Conservation (phyloP, 306 rosid genomes). For the Hippophae tibetana region DNA sequence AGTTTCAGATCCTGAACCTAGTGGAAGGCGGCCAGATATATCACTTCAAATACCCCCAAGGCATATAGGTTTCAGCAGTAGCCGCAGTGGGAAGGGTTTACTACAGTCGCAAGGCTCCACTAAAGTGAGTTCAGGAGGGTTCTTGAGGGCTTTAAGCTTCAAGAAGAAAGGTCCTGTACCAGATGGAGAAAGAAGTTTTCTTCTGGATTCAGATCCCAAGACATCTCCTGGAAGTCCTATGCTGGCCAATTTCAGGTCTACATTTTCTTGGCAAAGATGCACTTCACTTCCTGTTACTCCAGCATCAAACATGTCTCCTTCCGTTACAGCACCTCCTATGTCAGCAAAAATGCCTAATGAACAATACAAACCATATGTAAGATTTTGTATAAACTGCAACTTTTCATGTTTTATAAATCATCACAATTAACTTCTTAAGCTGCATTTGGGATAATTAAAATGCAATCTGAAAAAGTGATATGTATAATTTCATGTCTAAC, state of each 20-base stretch:
- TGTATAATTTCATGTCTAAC: not conserved
- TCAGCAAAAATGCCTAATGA: constrained; percentile 63
- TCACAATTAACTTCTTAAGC: constrained; percentile 8
- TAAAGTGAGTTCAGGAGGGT: constrained; percentile 40
- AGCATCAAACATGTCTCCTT: constrained; percentile 57
- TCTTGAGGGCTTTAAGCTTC: constrained; percentile 76
- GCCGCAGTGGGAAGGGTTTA: constrained; percentile 46
- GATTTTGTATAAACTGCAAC: constrained; percentile 16
- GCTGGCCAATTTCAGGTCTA: constrained; percentile 31
- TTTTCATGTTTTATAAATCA: constrained; percentile 16
- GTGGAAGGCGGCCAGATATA: constrained; percentile 72
- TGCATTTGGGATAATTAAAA: constrained; percentile 1
- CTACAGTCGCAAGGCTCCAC: constrained; percentile 68
- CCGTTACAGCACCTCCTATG: constrained; percentile 57
- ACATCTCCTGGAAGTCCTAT: constrained; percentile 45
- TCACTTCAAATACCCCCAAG: constrained; percentile 93
- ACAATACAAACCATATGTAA: constrained; percentile 47
- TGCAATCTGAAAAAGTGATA: not conserved
- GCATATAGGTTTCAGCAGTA: constrained; percentile 47
- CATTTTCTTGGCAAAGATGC: constrained; percentile 63
- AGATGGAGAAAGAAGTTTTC: constrained; percentile 78
- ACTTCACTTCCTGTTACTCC: constrained; percentile 80
- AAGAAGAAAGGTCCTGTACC: constrained; percentile 49
- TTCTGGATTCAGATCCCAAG: constrained; percentile 51
- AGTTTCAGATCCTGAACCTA: constrained; percentile 25